A percentile compares a stretch with the other conserved stretches of the same genome.
Conservation (phyloP, 2,329 filamentous ascomycete species). For the Aulographum hederae region DNA sequence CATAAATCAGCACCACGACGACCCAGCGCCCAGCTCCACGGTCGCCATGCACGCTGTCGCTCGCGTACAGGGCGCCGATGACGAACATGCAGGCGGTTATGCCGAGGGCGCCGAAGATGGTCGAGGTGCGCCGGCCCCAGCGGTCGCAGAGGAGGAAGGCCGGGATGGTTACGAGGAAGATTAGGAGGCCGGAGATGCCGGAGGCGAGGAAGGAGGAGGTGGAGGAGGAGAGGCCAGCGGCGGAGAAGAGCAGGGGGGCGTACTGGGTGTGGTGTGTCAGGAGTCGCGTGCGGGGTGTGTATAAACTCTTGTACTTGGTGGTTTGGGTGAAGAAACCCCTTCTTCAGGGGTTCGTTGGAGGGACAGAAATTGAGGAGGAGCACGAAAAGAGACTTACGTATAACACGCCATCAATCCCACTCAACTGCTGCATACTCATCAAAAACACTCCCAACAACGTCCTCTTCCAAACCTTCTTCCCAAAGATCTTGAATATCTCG, state of each 20-base stretch:
- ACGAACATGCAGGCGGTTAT: slow-evolving; percentile 33
- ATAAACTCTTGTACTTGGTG: no score
- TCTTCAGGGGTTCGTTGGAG: no score
- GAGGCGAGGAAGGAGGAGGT: slow-evolving; percentile 39
- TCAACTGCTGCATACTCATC: slow-evolving; percentile 40
- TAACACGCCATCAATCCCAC: slow-evolving; percentile 43
- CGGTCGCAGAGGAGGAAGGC: slow-evolving; percentile 34
- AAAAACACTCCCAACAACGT: slow-evolving; percentile 37
- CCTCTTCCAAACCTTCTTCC: slow-evolving; percentile 17
- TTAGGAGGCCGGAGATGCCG: slow-evolving; percentile 36
- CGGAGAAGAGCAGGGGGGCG: slow-evolving; percentile 36
- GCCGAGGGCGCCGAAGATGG: slow-evolving; percentile 33
- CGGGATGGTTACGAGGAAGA: slow-evolving; percentile 34
- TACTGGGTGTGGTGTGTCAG: no score
- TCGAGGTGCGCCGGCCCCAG: slow-evolving; percentile 35
- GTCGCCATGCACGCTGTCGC: slow-evolving; percentile 21
- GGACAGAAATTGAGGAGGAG: no score
- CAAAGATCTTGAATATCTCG: slow-evolving; percentile 11
- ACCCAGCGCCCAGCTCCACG: slow-evolving; percentile 29
- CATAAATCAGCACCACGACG: slow-evolving; percentile 31
- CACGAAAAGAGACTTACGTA: no score
- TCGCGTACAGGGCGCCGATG: slow-evolving; percentile 35
- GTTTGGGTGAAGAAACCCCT: no score
- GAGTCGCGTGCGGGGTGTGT: no score
- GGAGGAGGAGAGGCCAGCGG: slow-evolving; percentile 33